Base-by-base conservation (phyloP, 495 filamentous ascomycete species). In the Cercophora scortea region DNA sequence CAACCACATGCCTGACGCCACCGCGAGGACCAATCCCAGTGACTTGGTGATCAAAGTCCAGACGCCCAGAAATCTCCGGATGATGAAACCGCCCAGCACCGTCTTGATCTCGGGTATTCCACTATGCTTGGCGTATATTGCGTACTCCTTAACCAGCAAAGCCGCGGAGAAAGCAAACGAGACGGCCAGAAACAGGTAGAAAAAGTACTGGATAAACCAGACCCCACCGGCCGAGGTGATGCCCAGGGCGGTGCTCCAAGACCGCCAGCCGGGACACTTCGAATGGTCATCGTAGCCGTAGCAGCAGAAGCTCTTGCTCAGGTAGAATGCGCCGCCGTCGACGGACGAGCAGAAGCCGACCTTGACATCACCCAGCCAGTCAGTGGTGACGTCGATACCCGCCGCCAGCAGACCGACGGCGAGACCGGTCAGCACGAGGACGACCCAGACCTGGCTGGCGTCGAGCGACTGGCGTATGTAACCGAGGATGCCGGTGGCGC, bases 101-200 rank as follows among this genome's bases (percentile, higher is more conserved):
- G 93, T 97, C 73, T 98, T 98, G 58, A 98, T 95, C 70, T 98
- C 93, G 8, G 93, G 92, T 56, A 98, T 96, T 62, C 93, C 93
- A 65, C 90, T 96, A 59, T 97, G 94, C 62, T 87, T 90, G 39
- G 93, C 93, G 69, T 95, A 89, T 9, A 86, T 74, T 11, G 91
- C 89, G 69, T 89, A 98, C 45, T 79, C 77, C 58, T 84, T 83
- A 16, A 97, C 93, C 40, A 98, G 68, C 39, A 91, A 57, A 52
- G 85, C 87, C 13, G 93, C 92, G 42, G 78, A 82, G 15, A 81
- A 66, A 32, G 93, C 93, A 65, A 96, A 95, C 32, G 87, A 56
- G 17, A 94, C 89, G 35, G 90, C 92, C 59, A 89, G 85, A 12
- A 87, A 18, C 53, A 91, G 70, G 63, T 89, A 98, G 56, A 96